Evolutionary conservation across 768 basidiomycete species (phyloP).

Genomic region (Boletus huronensis): DNA sequence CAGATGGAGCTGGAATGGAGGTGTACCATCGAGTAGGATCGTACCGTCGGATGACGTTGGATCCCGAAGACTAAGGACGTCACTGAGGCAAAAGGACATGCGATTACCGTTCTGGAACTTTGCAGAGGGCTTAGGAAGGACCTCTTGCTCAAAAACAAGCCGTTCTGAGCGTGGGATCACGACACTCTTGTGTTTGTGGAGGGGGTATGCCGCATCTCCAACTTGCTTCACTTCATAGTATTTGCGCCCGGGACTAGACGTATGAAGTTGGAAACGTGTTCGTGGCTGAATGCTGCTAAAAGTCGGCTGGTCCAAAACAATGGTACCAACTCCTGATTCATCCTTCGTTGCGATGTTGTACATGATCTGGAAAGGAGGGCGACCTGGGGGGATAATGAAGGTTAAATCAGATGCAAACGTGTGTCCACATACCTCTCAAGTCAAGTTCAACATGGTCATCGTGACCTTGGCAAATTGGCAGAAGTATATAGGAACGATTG

Average conservation of each 20-base stretch:
- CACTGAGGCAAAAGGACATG: constrained; percentile 73
- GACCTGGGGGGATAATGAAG: constrained; percentile 44
- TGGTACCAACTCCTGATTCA: constrained; percentile 66
- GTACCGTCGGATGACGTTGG: constrained; percentile 45
- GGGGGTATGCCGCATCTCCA: constrained; percentile 80
- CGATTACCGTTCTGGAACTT: constrained; percentile 66
- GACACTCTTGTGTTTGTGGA: constrained; percentile 58
- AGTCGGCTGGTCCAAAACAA: constrained; percentile 68
- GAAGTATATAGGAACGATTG: constrained; percentile 73
- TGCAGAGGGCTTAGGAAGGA: constrained; percentile 76
- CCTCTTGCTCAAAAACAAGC: constrained; percentile 81
- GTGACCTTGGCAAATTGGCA: constrained; percentile 78
- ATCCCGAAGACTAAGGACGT: constrained; percentile 57
- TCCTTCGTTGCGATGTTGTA: constrained; percentile 77
- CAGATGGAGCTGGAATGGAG: constrained; percentile 80
- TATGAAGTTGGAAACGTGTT: constrained; percentile 79
- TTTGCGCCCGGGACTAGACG: constrained; percentile 71
- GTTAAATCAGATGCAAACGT: neutral
- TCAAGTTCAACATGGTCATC: constrained; percentile 83
- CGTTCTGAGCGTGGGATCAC: constrained; percentile 67
- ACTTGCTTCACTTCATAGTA: constrained; percentile 90
- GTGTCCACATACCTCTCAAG: constrained; percentile 53
- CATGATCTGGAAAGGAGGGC: constrained; percentile 90
- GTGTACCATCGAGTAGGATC: constrained; percentile 72
- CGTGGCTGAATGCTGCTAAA: constrained; percentile 83